Percentiles rank a stretch among this genome's conserved stretches.
These are phyloP conservation scores for Mollisiaceae sp. DNA, from an alignment of 2,329 filamentous ascomycete species.

Conservation along the genomic window DNA sequence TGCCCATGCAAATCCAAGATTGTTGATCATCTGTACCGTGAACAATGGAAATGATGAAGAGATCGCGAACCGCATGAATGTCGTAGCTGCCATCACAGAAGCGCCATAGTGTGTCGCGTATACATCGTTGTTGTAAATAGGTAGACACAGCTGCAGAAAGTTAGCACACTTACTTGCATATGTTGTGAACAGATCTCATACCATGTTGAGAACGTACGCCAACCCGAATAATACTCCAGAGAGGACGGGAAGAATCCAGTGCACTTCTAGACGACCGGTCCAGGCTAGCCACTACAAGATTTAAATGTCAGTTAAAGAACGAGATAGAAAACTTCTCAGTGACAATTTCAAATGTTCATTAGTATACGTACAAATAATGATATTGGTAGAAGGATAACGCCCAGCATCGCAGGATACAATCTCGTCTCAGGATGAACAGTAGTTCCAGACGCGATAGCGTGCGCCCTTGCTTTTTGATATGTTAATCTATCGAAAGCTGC, in stretches of 20 bases:
- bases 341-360: slow-evolving; percentile 2
- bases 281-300: slow-evolving; percentile 19
- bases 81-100: slow-evolving; percentile 17
- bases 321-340: not conserved
- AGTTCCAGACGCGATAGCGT: slow-evolving; percentile 11
- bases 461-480: slow-evolving; percentile 20
- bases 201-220: slow-evolving; percentile 24
- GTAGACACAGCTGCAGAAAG: slow-evolving; percentile 16
- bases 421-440: slow-evolving; percentile 21
- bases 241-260: slow-evolving; percentile 22
- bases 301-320: not conserved
- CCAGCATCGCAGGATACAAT: slow-evolving; percentile 28
- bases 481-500: slow-evolving; percentile 23
- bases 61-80: slow-evolving; percentile 23
- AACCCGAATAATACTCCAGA: slow-evolving; percentile 25
- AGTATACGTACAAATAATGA: slow-evolving; percentile 11
- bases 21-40: slow-evolving; percentile 1
- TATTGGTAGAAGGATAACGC: slow-evolving; percentile 20
- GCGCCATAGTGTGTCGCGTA: slow-evolving; percentile 22
- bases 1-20: slow-evolving; percentile 45
- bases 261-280: slow-evolving; percentile 19
- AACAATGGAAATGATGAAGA: slow-evolving; percentile 21
- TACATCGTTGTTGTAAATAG: slow-evolving; percentile 27
- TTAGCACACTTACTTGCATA: not conserved
- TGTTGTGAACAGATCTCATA: not conserved